Base-by-base conservation (phyloP, 1,284 basidiomycete genomes). In the Cutaneotrichosporon spelunceum region DNA sequence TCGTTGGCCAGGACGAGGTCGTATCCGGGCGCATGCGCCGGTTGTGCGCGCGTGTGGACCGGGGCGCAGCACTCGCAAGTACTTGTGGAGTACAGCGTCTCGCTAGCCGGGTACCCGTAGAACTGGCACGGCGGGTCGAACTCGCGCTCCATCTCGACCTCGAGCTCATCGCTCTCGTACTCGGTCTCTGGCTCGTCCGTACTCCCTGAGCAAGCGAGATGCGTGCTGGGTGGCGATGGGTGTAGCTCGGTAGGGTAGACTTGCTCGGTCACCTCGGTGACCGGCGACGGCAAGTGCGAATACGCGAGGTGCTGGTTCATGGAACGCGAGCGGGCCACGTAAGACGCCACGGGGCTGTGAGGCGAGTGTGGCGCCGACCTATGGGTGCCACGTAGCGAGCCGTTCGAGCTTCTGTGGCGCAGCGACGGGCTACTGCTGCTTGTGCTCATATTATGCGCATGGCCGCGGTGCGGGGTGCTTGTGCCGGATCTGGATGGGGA, bases 91-190 rank as follows among this genome's bases (percentile, higher is more conserved):
- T 53, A 53, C 9, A 53, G 52, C 4, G 52, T 53, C 33, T 53
- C 44, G 44, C 19, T 56, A 21, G 21, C 55, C 27, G 39, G 54
- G 19, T 44, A 57, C 10, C 47, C 56, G 47, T 21, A 39, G 56
- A 30, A 57, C 44, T 49, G 44, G 56, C 56, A 57, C 3, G 47
- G 56, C 23, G 30, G 45, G 16, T 57, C 33, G 56, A 33, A 21
- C 29, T 48, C 29, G 27, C 34, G 30, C 23, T 50, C 47, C 23
- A 26, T 19, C 13, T 48, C 55, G 4, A 8, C 13, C 44, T 56
- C 54, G 27, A 34, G 21, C 11, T 36, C 42, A 11, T 47, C 42
- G n/a, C 13, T 21, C 33, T 45, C 24, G 23, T 26, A 26, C 39
- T 33, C 54, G 30, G 45, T 10, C 23, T 26, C 45, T 23, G 45